Evolutionary conservation across 192 early-diverging fungal species (phyloP).

Genomic region (Kappamyces sp.): DNA sequence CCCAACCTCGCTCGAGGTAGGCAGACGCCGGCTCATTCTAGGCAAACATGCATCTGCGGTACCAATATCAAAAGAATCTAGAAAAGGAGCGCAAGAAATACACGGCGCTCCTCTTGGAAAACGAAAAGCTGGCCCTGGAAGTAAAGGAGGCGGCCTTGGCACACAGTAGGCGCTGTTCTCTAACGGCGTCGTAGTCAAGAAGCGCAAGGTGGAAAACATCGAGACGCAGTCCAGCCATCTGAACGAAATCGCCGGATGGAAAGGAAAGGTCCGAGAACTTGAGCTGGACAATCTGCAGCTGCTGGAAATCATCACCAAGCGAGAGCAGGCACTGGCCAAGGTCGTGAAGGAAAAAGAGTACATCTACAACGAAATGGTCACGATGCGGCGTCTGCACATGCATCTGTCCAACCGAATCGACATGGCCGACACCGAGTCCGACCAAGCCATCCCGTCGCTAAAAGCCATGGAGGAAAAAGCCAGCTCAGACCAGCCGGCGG

Average conservation of each 20-base stretch:
- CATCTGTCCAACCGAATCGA: conserved; percentile 15
- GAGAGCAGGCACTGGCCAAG: conserved; percentile 9
- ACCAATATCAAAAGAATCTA: conserved; percentile 16
- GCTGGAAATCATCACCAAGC: background rate
- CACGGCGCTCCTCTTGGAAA: conserved; percentile 6
- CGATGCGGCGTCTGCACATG: conserved; percentile 18
- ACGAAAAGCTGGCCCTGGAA: background rate
- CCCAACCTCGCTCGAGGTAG: conserved; percentile 17
- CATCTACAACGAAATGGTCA: conserved; percentile 17
- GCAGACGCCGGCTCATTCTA: background rate
- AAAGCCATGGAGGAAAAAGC: background rate
- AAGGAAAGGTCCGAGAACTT: conserved; percentile 6
- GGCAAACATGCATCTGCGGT: conserved; percentile 16
- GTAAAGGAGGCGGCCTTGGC: conserved; percentile 9
- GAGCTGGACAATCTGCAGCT: conserved; percentile 8
- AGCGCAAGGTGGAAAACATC: background rate
- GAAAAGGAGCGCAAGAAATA: conserved; percentile 16
- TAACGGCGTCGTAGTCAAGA: conserved; percentile 10
- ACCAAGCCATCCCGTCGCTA: background rate
- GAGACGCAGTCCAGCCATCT: conserved; percentile 5
- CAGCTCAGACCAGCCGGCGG: background rate
- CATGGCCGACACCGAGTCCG: background rate
- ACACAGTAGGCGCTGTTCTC: background rate
- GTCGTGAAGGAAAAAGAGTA: conserved; percentile 10
- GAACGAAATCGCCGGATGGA: conserved; percentile 11